phyloP scores from a whole-genome alignment of 2,329 filamentous ascomycete species.

The Leptographium lundbergii region DNA sequence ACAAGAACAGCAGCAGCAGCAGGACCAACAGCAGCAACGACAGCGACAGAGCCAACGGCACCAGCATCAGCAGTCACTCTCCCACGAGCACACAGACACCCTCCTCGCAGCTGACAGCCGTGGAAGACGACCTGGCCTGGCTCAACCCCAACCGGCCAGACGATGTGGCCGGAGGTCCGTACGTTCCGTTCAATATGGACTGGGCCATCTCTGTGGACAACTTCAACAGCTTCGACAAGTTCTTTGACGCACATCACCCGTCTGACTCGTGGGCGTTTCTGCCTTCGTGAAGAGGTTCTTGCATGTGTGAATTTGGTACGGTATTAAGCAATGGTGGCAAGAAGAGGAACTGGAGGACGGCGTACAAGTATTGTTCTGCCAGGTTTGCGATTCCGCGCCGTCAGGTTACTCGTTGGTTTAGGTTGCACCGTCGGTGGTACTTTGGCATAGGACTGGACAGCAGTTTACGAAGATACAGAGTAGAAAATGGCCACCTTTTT shows the following conservation, averaged over 20 bases:
- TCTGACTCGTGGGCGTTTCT: background rate
- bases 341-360: too few species aligned
- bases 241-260: background rate
- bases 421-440: too few species aligned
- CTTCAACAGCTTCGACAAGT: constrained; percentile 14
- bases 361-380: too few species aligned
- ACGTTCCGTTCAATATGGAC: constrained; percentile 15
- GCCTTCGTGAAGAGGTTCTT: too few species aligned
- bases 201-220: constrained; percentile 17
- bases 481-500: too few species aligned
- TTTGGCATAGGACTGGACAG: too few species aligned
- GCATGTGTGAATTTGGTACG: too few species aligned
- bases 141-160: constrained; percentile 10
- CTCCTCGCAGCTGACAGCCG: background rate
- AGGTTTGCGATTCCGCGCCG: too few species aligned
- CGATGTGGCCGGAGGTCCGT: constrained; percentile 1
- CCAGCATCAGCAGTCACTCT: background rate
- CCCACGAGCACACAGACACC: background rate
- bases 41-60: background rate
- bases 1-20: background rate
- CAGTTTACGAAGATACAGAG: too few species aligned
- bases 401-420: too few species aligned
- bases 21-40: background rate
- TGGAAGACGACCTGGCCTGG: constrained; percentile 12
- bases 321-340: too few species aligned